Evolutionary conservation across 208 protist species (phyloP), one percentile per base, ranked within the genome.

Genomic region (Willaertia magna): DNA sequence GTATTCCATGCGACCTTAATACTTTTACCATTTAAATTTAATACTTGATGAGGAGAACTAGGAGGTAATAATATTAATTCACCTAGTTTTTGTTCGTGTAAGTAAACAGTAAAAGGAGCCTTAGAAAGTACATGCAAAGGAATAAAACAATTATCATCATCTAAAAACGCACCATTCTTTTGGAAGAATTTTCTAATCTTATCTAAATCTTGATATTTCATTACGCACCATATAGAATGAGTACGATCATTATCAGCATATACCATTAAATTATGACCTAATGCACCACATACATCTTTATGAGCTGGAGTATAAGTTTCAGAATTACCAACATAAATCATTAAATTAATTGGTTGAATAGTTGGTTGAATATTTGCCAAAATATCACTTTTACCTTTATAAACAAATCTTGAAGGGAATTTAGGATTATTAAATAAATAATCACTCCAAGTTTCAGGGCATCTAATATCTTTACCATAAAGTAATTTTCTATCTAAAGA

Each of bases 381-480:
- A 14, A 51, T 11, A 55, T 83, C 78, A 26, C 11, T 42, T 26
- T 39, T 39, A n/a, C 78, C 78, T 55, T 55, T 55, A n/a, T 55
- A 55, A 9, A 30, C 26, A 26, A 51, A 52, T 42, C 22, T 49
- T 11, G 30, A 22, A 22, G 26, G 43, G n/a, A 83, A 55, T 48
- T 12, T 39, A 4, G 20, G 30, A 42, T 83, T 48, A 9, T 83
- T 26, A 55, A 83, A 83, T 30, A 83, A 20, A 52, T 43, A 83
- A 7, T 11, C 4, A 20, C 0, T 39, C 78, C 78, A 83, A 20
- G 52, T n/a, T 14, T 83, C n/a, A 42, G 78, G 78, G 40, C 78
- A 83, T 43, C 26, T 34, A 22, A 83, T 55, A 55, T 83, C 78
- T 22, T 83, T 83, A 43, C 78, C 78, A 55, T 83, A 83, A 22